Evolutionary conservation across 164 flowering plant genomes (phyloP).

Genomic region (Magnolia kwangsiensis): DNA sequence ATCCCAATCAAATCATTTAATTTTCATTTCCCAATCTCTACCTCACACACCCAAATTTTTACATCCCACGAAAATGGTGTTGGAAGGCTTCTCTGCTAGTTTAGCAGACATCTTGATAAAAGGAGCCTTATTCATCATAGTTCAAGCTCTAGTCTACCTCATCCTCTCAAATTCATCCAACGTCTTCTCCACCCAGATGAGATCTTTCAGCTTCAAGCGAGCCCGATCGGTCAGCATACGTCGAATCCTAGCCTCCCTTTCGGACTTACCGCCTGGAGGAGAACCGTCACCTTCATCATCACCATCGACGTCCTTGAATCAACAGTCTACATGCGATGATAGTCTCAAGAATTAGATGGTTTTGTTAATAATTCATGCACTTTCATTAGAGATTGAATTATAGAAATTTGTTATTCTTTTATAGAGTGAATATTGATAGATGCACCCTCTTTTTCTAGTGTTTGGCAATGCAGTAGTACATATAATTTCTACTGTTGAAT

Average conservation of each 20-base stretch:
- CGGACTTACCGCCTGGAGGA: conserved; percentile 20
- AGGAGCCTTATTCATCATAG: conserved; percentile 42
- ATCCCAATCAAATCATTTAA: not conserved
- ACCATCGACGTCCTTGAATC: not conserved
- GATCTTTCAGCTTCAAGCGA: conserved; percentile 17
- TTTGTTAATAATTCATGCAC: not conserved
- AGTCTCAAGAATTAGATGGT: not conserved
- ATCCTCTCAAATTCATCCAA: conserved; percentile 61
- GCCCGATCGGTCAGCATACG: conserved; percentile 19
- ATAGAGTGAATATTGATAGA: too few species aligned
- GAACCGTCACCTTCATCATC: conserved; percentile 12
- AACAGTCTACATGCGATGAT: not conserved
- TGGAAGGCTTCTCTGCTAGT: conserved; percentile 12
- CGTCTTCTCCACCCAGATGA: conserved; percentile 17
- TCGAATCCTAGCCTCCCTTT: conserved; percentile 15
- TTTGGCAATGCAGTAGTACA: too few species aligned
- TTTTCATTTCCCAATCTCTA: too few species aligned
- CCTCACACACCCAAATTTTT: too few species aligned
- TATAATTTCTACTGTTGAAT: too few species aligned
- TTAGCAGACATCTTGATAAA: conserved; percentile 30
- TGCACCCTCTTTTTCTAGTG: too few species aligned
- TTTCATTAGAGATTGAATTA: not conserved
- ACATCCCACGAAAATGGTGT: conserved; percentile 11
- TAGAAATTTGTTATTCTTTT: not conserved
- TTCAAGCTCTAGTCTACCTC: conserved; percentile 61